Evolutionary conservation across 306 rosid genomes (phyloP).

Genomic region (Arachis hypogaea): DNA sequence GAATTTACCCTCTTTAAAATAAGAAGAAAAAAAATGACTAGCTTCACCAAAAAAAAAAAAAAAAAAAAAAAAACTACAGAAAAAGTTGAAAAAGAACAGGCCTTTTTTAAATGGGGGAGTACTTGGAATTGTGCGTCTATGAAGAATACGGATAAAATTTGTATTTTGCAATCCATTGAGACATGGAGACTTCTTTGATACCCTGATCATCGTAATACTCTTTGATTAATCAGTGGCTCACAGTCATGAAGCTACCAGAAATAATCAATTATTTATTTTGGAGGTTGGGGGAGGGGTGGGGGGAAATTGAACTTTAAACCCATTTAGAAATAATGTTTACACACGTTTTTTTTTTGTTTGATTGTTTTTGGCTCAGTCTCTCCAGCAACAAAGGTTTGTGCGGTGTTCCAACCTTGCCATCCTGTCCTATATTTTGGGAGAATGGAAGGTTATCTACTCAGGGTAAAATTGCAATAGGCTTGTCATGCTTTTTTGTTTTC

Average conservation of each 20-base stretch:
- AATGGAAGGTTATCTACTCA: conserved; percentile 67
- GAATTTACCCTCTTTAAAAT: background rate
- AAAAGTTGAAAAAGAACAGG: background rate
- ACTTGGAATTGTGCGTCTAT: background rate
- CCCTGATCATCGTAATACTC: too few relatives aligned
- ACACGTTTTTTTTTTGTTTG: conserved; percentile 5
- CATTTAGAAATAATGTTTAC: background rate
- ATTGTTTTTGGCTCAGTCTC: conserved; percentile 56
- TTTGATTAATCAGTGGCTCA: too few relatives aligned
- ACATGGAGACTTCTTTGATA: background rate
- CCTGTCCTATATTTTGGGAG: conserved; percentile 87
- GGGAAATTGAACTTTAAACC: too few relatives aligned
- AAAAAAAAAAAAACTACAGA: background rate
- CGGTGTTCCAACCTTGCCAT: conserved; percentile 75
- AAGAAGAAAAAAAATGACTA: background rate
- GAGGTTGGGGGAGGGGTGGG: too few relatives aligned
- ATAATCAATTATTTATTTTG: too few relatives aligned
- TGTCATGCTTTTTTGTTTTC: conserved; percentile 62
- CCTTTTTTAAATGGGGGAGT: conserved; percentile 14
- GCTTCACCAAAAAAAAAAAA: background rate
- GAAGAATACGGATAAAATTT: conserved; percentile 15
- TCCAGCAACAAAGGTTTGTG: conserved; percentile 84
- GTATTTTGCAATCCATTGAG: conserved; percentile 5
- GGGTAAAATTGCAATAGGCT: conserved; percentile 81
- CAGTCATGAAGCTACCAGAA: too few relatives aligned